Evolutionary conservation across 139 green algal species (phyloP).

Genomic region (Deuterostichococcus epilithicus): DNA sequence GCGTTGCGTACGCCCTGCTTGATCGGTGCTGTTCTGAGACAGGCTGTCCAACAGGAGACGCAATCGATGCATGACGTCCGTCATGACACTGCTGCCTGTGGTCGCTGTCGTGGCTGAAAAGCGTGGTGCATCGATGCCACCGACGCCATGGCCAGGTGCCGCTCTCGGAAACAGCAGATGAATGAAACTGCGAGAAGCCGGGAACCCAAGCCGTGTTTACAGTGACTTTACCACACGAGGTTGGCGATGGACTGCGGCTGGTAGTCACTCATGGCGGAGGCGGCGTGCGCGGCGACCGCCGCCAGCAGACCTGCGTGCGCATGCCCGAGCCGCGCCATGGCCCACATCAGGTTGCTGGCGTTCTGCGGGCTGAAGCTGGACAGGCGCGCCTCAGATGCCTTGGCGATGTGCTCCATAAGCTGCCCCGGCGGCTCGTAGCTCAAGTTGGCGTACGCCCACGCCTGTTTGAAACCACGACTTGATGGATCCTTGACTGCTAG

Average conservation of each 20-base stretch:
- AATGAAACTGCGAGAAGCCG: too few relatives aligned
- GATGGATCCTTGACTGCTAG: not conserved
- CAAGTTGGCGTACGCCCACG: conserved; percentile 36
- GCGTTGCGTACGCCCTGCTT: conserved; percentile 12
- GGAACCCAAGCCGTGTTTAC: too few relatives aligned
- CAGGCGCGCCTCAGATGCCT: conserved; percentile 9
- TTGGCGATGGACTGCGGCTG: conserved; percentile 16
- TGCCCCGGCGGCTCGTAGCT: conserved; percentile 9
- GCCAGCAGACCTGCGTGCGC: not conserved
- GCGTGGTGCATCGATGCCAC: too few relatives aligned
- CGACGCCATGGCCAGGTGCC: too few relatives aligned
- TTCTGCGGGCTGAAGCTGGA: conserved; percentile 41
- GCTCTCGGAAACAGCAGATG: too few relatives aligned
- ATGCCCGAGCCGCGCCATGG: not conserved
- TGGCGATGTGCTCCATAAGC: conserved; percentile 12
- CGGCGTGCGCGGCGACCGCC: not conserved
- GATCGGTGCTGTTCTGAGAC: too few relatives aligned
- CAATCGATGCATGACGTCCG: too few relatives aligned
- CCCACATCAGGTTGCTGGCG: conserved; percentile 37
- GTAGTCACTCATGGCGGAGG: not conserved
- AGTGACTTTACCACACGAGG: not conserved
- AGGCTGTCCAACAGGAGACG: too few relatives aligned
- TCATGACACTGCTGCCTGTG: too few relatives aligned
- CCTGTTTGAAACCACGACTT: conserved; percentile 20
- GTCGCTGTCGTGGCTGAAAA: too few relatives aligned